These are phyloP conservation scores for Trypanosoma platydactyli DNA, from an alignment of 208 protist genomes.

Conservation along the genomic window DNA sequence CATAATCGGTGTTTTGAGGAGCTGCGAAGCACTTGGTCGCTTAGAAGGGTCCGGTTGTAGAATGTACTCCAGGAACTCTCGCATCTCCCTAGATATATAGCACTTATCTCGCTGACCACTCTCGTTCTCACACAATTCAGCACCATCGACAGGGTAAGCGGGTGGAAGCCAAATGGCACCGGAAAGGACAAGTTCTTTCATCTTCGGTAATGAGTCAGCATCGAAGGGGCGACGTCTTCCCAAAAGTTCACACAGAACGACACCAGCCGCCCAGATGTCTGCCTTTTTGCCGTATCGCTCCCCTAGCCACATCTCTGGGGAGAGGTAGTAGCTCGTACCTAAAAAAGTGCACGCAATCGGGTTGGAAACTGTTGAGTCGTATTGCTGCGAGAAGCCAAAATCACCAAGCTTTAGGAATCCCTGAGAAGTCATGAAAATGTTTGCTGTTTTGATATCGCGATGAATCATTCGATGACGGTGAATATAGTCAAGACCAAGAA, in stretches of 20 bases:
- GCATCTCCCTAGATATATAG: slow-evolving; percentile 72
- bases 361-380: slow-evolving; percentile 84
- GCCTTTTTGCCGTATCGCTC: slow-evolving; percentile 88
- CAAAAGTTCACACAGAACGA: slow-evolving; percentile 87
- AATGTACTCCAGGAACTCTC: slow-evolving; percentile 62
- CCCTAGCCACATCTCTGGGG: slow-evolving; percentile 88
- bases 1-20: slow-evolving; percentile 76
- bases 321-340: slow-evolving; percentile 92
- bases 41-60: slow-evolving; percentile 64
- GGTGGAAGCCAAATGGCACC: slow-evolving; percentile 50
- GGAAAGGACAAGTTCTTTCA: slow-evolving; percentile 57
- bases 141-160: slow-evolving; percentile 27
- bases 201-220: slow-evolving; percentile 51
- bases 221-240: slow-evolving; percentile 74
- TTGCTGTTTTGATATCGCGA: slow-evolving; percentile 90
- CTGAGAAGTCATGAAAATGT: slow-evolving; percentile 83
- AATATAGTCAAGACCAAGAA: slow-evolving; percentile 85
- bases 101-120: slow-evolving; percentile 1
- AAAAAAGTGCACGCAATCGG: slow-evolving; percentile 84
- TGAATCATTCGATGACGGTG: slow-evolving; percentile 91
- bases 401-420: slow-evolving; percentile 92
- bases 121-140: background rate
- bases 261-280: slow-evolving; percentile 84
- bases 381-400: slow-evolving; percentile 92
- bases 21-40: slow-evolving; percentile 69